Base-by-base conservation (phyloP, 305 asterid species). In the Withania somnifera region DNA sequence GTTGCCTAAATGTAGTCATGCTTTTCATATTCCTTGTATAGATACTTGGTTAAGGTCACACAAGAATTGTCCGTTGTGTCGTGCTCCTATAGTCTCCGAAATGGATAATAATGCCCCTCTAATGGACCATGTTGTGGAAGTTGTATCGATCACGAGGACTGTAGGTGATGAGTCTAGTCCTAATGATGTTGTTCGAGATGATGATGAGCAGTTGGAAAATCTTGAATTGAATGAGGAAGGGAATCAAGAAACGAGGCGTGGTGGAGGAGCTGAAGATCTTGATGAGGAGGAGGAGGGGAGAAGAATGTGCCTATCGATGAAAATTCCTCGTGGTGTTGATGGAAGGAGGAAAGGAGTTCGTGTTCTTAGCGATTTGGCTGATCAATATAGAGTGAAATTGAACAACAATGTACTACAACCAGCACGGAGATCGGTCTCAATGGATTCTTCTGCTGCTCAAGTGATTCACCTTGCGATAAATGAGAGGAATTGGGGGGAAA, bases 21-120 rank as follows among this genome's bases (percentile, higher is more conserved):
- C 95, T 67, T 94, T 94, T 82, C 98, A 94, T 68, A 40, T 87
- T 10, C 19, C 60, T 22, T 94, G 98, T 77, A 91, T 93, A 28
- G 97, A 94, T 80, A 91, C 93, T 19, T 94, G 98, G 98, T 38
- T 94, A 5, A 81, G 89, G 24, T 90, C 97, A 15, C 97, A 94
- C 81, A 84, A 83, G 82, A 94, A 87, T 54, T 94, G 97, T 76
- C 98, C 97, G 0, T 67, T 94, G n/a, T 92, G 98, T 52, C 98
- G 97, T 0, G 91, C 97, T 11, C 94, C 93, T 1, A 28, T 93
- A 11, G 53, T 85, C 22, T 10, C n/a, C 15, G 66, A 50, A 3
- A 19, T n/a, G 14, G 28, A 47, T 22, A 45, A 1, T 69, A 45
- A 1, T 69, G 5, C 2, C 15, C 77, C 75, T 47, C 51, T 15